Evolutionary conservation across 2,329 filamentous ascomycete genomes (phyloP).

Genomic region (Trematosphaeria pertusa): DNA sequence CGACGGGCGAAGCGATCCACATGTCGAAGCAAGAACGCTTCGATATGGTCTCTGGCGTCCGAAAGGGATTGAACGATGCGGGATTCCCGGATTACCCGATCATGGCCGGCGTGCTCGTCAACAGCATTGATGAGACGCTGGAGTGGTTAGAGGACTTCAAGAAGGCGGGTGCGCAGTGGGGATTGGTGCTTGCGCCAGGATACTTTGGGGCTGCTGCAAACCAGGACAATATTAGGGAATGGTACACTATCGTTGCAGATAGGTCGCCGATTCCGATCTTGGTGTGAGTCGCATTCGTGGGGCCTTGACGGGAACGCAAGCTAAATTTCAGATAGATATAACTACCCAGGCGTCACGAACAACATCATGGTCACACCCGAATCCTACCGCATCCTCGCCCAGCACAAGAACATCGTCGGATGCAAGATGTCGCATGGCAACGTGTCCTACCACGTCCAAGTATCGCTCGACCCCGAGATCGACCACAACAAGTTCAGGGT

Average conservation of each 20-base stretch:
- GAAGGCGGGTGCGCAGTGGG: constrained; percentile 66
- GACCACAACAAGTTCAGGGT: constrained; percentile 66
- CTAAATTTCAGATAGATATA: constrained; percentile 56
- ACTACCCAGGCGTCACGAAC: constrained; percentile 73
- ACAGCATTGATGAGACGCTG: constrained; percentile 68
- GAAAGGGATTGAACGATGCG: constrained; percentile 61
- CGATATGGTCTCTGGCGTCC: constrained; percentile 62
- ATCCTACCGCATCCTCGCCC: constrained; percentile 65
- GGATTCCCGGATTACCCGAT: constrained; percentile 67
- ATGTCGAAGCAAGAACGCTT: constrained; percentile 65
- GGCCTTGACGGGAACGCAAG: too few species aligned
- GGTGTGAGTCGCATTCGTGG: constrained; percentile 64
- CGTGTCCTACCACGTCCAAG: constrained; percentile 68
- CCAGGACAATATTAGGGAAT: constrained; percentile 66
- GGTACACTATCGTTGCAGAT: constrained; percentile 68
- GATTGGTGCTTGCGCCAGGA: constrained; percentile 68
- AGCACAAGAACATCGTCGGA: constrained; percentile 71
- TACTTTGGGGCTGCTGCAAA: constrained; percentile 68
- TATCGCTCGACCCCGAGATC: constrained; percentile 66
- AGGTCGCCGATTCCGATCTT: constrained; percentile 66
- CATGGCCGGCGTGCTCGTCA: constrained; percentile 68
- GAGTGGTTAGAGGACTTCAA: constrained; percentile 63
- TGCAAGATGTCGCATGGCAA: constrained; percentile 74
- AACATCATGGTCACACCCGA: constrained; percentile 65
- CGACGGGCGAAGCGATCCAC: constrained; percentile 70